Conservation (phyloP, 305 asterid genomes). For the Solanum hybrid region DNA sequence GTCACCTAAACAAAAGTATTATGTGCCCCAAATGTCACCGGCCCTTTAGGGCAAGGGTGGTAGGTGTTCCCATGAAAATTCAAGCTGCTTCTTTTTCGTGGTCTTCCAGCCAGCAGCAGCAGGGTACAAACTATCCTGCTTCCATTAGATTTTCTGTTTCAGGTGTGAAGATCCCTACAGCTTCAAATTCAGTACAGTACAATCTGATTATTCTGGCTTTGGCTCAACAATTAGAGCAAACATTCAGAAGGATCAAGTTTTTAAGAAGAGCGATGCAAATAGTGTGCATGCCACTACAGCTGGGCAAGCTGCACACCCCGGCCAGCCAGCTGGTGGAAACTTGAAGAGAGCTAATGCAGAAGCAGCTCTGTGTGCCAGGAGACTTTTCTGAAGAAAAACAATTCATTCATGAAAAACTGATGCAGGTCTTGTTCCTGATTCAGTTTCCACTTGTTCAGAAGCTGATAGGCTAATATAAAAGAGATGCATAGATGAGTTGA, state of each 20-base stretch:
- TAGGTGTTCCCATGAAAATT: constrained; percentile 10
- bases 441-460: not conserved
- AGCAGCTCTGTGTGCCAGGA: not conserved
- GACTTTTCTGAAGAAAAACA: not conserved
- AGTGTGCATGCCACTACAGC: not conserved
- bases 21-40: constrained; percentile 30
- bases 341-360: constrained; percentile 24
- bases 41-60: constrained; percentile 37
- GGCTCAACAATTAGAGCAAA: not conserved
- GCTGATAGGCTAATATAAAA: not conserved
- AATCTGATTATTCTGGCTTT: not conserved
- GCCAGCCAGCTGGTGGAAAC: constrained; percentile 1
- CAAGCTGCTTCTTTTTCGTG: not conserved
- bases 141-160: constrained; percentile 1
- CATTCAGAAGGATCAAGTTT: not conserved
- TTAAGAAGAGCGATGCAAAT: not conserved
- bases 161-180: constrained; percentile 7
- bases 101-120: constrained; percentile 9
- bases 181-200: not conserved
- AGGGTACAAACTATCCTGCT: not conserved
- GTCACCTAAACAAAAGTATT: constrained; percentile 28
- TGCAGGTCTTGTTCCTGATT: not conserved
- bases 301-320: constrained; percentile 8
- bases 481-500: not conserved
- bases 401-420: not conserved